These are phyloP conservation scores for Euphorbia schlechtendalii DNA, from an alignment of 441 rosid genomes.

Conservation along the genomic window DNA sequence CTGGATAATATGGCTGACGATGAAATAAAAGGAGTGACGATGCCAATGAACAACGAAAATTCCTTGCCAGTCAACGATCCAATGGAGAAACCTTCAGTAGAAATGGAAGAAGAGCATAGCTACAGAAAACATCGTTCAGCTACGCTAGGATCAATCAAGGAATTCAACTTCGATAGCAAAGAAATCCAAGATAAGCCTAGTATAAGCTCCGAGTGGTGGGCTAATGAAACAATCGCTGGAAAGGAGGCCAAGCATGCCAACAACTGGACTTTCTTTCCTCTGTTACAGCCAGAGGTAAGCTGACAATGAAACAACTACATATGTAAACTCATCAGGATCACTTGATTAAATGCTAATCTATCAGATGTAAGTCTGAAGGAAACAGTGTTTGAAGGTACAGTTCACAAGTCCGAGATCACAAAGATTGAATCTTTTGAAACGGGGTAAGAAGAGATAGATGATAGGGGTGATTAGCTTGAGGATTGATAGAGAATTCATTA, in stretches of 20 bases:
- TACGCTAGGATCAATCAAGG: constrained; percentile 82
- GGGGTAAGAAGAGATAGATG: constrained; percentile 20
- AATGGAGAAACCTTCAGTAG: constrained; percentile 37
- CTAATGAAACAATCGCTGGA: constrained; percentile 65
- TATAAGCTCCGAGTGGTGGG: constrained; percentile 66
- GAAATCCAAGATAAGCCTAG: constrained; percentile 45
- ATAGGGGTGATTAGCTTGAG: constrained; percentile 24
- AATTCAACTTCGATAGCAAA: constrained; percentile 79
- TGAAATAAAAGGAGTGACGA: constrained; percentile 27
- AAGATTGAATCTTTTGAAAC: constrained; percentile 16
- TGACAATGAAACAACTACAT: constrained; percentile 37
- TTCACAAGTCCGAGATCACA: constrained; percentile 15
- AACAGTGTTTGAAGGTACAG: constrained; percentile 12
- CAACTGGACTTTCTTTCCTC: constrained; percentile 85
- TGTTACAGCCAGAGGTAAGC: constrained; percentile 74
- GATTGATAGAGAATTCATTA: constrained; percentile 31
- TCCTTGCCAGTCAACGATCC: constrained; percentile 20
- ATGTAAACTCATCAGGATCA: no score
- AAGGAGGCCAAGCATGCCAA: constrained; percentile 57
- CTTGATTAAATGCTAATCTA: constrained; percentile 18
- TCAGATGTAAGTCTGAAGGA: constrained; percentile 29
- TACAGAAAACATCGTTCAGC: constrained; percentile 55
- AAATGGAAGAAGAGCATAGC: constrained; percentile 47
- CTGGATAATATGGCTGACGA: constrained; percentile 35
- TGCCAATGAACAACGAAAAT: constrained; percentile 20